A percentile compares a stretch with the other conserved stretches of the same genome.
These are phyloP conservation scores for Fistulinella cinereoalba DNA, from an alignment of 1,284 basidiomycete genomes.

Conservation along the genomic window DNA sequence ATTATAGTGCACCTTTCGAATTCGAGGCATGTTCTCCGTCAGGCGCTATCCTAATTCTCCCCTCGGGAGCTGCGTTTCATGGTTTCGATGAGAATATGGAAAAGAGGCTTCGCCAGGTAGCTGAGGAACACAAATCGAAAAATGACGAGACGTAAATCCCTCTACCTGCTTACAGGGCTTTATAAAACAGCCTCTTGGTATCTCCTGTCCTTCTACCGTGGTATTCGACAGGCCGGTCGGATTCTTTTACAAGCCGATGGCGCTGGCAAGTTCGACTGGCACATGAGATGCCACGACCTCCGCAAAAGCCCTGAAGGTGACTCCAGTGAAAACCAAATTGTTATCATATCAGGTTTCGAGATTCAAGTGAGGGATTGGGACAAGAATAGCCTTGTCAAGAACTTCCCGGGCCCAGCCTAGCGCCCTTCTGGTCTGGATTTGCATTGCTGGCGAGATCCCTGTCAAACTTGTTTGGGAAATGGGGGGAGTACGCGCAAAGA, in stretches of 20 bases:
- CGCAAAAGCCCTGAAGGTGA: neutral
- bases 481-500: too few relatives aligned
- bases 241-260: neutral
- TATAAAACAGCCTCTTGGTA: conserved; percentile 10
- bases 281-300: neutral
- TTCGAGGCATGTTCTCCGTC: neutral
- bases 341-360: neutral
- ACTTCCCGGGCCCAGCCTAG: neutral
- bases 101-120: neutral
- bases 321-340: neutral
- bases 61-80: conserved; percentile 1
- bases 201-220: conserved; percentile 5
- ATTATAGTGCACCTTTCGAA: too few relatives aligned
- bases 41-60: conserved; percentile 13
- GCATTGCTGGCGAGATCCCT: neutral
- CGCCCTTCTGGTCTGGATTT: neutral
- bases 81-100: neutral
- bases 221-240: neutral
- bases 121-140: neutral
- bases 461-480: too few relatives aligned
- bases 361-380: neutral
- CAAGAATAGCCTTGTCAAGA: neutral
- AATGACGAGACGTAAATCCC: conserved; percentile 4
- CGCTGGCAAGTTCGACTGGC: neutral
- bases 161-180: conserved; percentile 13